Percentiles rank a stretch among this genome's conserved stretches.
These are phyloP conservation scores for Pseudocercospora ulei DNA, from an alignment of 2,329 filamentous ascomycete genomes.

Conservation along the genomic window DNA sequence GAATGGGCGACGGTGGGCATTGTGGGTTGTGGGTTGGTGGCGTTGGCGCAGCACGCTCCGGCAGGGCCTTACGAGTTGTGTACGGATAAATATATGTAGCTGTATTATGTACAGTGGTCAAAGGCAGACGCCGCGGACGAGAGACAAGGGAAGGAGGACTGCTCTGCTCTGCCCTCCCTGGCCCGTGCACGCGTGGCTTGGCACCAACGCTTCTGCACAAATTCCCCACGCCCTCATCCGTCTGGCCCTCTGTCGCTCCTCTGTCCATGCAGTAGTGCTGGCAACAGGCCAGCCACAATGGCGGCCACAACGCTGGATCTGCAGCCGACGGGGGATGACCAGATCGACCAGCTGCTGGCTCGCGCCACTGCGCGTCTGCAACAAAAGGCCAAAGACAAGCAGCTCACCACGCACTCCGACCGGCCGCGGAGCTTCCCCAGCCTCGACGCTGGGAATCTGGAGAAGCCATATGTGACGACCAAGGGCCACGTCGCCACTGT, in stretches of 20 bases:
- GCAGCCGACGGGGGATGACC: constrained; percentile 41
- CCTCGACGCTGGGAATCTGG: constrained; percentile 41
- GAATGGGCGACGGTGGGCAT: constrained; percentile 21
- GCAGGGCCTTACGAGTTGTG: neutral
- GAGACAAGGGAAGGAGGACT: too few species aligned
- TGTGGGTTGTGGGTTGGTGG: neutral
- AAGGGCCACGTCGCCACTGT: constrained; percentile 46
- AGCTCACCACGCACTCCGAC: constrained; percentile 22
- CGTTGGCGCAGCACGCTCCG: neutral
- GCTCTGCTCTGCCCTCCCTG: too few species aligned
- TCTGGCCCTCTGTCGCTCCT: too few species aligned
- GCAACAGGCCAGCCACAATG: constrained; percentile 4
- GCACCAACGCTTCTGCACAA: too few species aligned
- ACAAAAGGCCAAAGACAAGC: constrained; percentile 34
- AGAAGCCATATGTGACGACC: constrained; percentile 48
- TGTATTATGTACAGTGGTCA: too few species aligned
- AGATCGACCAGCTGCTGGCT: constrained; percentile 54
- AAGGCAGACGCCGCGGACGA: too few species aligned
- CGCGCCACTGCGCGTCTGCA: constrained; percentile 53
- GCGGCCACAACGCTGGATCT: constrained; percentile 3
- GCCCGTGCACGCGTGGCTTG: too few species aligned
- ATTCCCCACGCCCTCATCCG: too few species aligned
- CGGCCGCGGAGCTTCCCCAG: constrained; percentile 43
- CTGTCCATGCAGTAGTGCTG: too few species aligned
- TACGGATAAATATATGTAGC: too few species aligned